These are phyloP conservation scores for Syzygium oleosum DNA, from an alignment of 345 rosid genomes.

Conservation along the genomic window DNA sequence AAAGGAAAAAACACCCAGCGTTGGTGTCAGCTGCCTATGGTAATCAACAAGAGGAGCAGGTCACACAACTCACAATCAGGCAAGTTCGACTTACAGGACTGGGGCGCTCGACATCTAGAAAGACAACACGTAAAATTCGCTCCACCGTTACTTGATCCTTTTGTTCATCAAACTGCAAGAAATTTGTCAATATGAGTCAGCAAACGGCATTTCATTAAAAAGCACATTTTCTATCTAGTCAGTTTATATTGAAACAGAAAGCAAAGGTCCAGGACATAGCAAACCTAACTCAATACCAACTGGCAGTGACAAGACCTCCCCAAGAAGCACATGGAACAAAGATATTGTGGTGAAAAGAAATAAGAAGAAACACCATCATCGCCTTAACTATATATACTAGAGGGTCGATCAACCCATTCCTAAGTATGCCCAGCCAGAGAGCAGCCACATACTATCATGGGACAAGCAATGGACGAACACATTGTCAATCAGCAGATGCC, in stretches of 20 bases:
- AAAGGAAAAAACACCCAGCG: not conserved
- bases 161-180: slow-evolving; percentile 86
- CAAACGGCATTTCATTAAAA: not conserved
- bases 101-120: slow-evolving; percentile 60
- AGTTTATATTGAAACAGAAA: not conserved
- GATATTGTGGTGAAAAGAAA: not conserved
- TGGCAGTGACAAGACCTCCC: not conserved
- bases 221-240: not conserved
- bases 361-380: not conserved
- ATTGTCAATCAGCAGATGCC: not conserved
- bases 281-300: not conserved
- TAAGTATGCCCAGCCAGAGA: not conserved
- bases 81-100: slow-evolving; percentile 49
- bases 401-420: not conserved
- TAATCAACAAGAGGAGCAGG: not conserved
- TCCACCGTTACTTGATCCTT: slow-evolving; percentile 78
- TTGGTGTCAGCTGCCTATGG: not conserved
- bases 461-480: not conserved
- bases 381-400: not conserved
- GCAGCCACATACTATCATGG: not conserved
- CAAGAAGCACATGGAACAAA: not conserved
- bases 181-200: not conserved
- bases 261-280: not conserved
- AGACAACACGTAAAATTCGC: slow-evolving; percentile 70
- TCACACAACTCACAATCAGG: not conserved